A percentile compares a stretch with the other conserved stretches of the same genome.
These are phyloP conservation scores for Nakazawaea peltata DNA, from an alignment of 805 yeast genomes.

Conservation along the genomic window DNA sequence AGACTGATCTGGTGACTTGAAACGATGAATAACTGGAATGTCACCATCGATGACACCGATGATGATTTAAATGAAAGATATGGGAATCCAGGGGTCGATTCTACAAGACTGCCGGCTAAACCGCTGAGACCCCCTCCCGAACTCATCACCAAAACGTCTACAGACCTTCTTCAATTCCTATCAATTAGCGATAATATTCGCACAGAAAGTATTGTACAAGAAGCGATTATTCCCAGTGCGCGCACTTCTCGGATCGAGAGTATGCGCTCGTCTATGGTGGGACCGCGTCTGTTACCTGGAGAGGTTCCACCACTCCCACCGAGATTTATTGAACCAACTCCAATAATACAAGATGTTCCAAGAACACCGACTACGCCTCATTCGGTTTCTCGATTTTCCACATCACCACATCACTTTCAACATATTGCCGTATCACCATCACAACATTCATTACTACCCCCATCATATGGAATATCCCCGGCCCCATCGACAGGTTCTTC, in stretches of 20 bases:
- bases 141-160: conserved; percentile 3
- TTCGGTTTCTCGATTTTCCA: neutral
- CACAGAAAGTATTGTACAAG: neutral
- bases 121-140: conserved; percentile 9
- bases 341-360: no score
- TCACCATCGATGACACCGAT: conserved; percentile 1
- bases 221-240: no score
- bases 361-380: neutral
- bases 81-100: neutral
- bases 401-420: neutral
- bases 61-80: neutral
- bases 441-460: neutral
- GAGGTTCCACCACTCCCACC: neutral
- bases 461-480: no score
- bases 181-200: conserved; percentile 4
- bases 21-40: conserved; percentile 7
- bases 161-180: conserved; percentile 6
- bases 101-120: conserved; percentile 2
- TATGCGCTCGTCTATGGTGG: conserved; percentile 1
- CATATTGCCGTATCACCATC: no score
- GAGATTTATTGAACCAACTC: no score
- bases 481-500: no score
- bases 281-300: conserved; percentile 6
- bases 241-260: conserved; percentile 1
- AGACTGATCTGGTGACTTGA: no score